These are phyloP conservation scores for Tolypocladium amazonense DNA, from an alignment of 2,329 filamentous ascomycete species.

Conservation along the genomic window DNA sequence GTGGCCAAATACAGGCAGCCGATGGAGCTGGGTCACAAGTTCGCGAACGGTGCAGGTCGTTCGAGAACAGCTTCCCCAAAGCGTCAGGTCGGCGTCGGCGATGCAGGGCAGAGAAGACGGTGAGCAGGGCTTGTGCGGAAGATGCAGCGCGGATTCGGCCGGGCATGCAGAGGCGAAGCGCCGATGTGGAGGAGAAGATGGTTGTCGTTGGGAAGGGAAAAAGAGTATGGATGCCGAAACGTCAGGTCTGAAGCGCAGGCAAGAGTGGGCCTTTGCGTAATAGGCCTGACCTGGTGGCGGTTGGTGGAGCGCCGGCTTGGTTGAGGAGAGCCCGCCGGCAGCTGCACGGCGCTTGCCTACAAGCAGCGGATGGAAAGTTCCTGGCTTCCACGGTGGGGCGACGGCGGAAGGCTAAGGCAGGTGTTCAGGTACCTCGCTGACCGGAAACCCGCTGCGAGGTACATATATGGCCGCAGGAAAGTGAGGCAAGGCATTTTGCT, in stretches of 20 bases:
- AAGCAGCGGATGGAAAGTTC: not conserved
- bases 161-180: constrained; percentile 2
- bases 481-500: not conserved
- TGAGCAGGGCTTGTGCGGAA: not conserved
- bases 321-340: not conserved
- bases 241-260: constrained; percentile 22
- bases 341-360: not conserved
- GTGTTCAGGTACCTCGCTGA: not conserved
- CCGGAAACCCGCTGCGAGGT: not conserved
- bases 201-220: constrained; percentile 15
- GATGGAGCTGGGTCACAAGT: constrained; percentile 10
- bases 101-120: not conserved
- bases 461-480: not conserved
- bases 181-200: constrained; percentile 8
- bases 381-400: not conserved
- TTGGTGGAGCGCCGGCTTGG: not conserved
- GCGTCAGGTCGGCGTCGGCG: constrained; percentile 3
- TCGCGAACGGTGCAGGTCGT: constrained; percentile 31
- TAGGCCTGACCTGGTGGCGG: constrained; percentile 9
- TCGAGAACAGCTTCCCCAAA: constrained; percentile 19
- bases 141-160: not conserved
- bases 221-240: constrained; percentile 21
- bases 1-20: not conserved
- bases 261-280: constrained; percentile 28
- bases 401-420: not conserved